phyloP scores from a whole-genome alignment of 2,329 filamentous ascomycete genomes.

The Paraphaeosphaeria sporulosa region DNA sequence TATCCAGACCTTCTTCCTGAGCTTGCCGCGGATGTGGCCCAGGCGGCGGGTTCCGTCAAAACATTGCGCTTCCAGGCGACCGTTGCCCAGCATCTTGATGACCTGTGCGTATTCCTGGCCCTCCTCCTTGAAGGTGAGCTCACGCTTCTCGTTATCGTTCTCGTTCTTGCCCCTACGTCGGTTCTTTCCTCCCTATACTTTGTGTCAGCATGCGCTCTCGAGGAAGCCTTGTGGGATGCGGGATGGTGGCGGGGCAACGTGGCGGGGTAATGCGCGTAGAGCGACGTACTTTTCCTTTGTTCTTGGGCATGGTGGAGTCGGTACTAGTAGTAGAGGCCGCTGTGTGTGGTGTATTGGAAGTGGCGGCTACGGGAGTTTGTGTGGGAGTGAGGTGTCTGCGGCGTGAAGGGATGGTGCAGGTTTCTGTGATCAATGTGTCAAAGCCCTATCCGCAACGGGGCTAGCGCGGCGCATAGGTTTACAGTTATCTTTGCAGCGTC shows the following conservation, averaged over 20 bases:
- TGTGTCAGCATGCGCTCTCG: slow-evolving; percentile 24
- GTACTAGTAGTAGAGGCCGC: slow-evolving; percentile 19
- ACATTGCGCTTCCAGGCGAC: slow-evolving; percentile 89
- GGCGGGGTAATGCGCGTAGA: slow-evolving; percentile 28
- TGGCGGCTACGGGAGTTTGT: background rate
- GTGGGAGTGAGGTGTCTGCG: background rate
- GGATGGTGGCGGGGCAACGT: slow-evolving; percentile 31
- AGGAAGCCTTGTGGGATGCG: background rate
- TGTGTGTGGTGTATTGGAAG: slow-evolving; percentile 16
- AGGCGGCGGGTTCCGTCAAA: slow-evolving; percentile 92
- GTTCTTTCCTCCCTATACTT: slow-evolving; percentile 88
- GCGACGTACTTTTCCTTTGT: slow-evolving; percentile 92
- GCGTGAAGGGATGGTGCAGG: background rate
- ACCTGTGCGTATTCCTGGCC: slow-evolving; percentile 92
- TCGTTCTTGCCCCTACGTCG: slow-evolving; percentile 98
- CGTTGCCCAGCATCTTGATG: slow-evolving; percentile 95
- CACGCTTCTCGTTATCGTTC: slow-evolving; percentile 95
- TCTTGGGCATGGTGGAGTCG: slow-evolving; percentile 84
- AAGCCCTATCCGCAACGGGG: slow-evolving; percentile 6
- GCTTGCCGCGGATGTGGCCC: slow-evolving; percentile 90
- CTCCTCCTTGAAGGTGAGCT: slow-evolving; percentile 98
- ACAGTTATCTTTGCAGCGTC: background rate
- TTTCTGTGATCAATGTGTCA: background rate
- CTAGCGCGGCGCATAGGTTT: slow-evolving; percentile 8
- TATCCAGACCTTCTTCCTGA: slow-evolving; percentile 96